Percentiles rank a stretch among this genome's conserved stretches.
These are phyloP conservation scores for Coniochaeta sp. DNA, from an alignment of 2,329 filamentous ascomycete species.

Conservation along the genomic window DNA sequence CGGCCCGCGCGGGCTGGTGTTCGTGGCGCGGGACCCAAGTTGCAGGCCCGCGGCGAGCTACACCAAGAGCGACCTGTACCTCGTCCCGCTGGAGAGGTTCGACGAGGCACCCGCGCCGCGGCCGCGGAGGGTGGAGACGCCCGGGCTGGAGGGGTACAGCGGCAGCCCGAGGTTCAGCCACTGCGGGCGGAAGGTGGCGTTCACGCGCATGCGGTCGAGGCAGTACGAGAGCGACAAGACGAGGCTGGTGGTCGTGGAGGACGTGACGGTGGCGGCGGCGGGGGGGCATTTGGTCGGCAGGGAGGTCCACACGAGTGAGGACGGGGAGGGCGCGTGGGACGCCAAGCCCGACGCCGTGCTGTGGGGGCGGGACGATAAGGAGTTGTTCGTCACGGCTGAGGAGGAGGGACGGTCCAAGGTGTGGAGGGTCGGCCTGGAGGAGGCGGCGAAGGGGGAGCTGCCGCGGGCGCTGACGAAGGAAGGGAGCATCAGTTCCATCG, in stretches of 20 bases:
- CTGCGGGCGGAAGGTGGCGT: constrained; percentile 63
- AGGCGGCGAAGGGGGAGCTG: constrained; percentile 36
- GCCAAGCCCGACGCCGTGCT: constrained; percentile 46
- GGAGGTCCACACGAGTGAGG: constrained; percentile 54
- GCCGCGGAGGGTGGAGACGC: constrained; percentile 49
- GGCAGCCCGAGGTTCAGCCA: constrained; percentile 65
- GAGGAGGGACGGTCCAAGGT: constrained; percentile 55
- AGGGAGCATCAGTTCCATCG: constrained; percentile 47
- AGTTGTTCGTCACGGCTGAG: constrained; percentile 69
- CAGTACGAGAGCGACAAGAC: constrained; percentile 80
- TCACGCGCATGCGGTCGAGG: constrained; percentile 68
- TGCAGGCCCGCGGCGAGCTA: constrained; percentile 66
- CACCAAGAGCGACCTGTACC: constrained; percentile 79
- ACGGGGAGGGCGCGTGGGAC: constrained; percentile 59
- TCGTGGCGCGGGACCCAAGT: constrained; percentile 64
- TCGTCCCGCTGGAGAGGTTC: constrained; percentile 58
- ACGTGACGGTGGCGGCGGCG: constrained; percentile 46
- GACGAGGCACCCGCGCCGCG: constrained; percentile 39
- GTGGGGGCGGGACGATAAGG: constrained; percentile 52
- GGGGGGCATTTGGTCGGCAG: constrained; percentile 43
- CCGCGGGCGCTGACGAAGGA: constrained; percentile 40
- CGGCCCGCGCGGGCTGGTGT: constrained; percentile 56
- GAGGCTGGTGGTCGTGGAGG: constrained; percentile 56
- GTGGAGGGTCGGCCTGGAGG: constrained; percentile 53
- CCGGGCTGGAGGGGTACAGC: constrained; percentile 56